Evolutionary conservation across 148 eudicot species (phyloP).

Genomic region (Linanthus parryae): DNA sequence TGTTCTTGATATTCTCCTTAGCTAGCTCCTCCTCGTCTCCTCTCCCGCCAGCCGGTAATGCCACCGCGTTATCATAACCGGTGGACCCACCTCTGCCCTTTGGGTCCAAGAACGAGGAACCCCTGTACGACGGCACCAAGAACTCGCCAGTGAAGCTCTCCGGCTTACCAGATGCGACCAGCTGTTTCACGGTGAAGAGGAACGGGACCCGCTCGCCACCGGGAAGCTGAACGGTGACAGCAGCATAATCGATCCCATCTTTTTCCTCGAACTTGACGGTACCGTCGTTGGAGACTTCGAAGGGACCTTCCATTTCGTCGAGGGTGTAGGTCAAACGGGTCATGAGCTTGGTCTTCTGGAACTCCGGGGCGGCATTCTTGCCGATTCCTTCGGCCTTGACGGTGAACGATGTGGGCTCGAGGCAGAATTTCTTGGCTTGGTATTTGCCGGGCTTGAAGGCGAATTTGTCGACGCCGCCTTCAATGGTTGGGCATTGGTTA

Average conservation of each 20-base stretch:
- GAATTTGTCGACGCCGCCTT: conserved; percentile 57
- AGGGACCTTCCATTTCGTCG: conserved; percentile 96
- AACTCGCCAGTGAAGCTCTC: conserved; percentile 72
- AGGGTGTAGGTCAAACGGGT: conserved; percentile 96
- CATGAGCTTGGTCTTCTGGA: conserved; percentile 98
- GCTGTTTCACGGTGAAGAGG: conserved; percentile 86
- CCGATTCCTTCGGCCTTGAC: conserved; percentile 81
- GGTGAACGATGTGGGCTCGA: conserved; percentile 90
- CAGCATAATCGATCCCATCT: conserved; percentile 97
- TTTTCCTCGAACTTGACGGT: conserved; percentile 89
- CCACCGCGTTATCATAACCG: conserved; percentile 94
- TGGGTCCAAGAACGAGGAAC: conserved; percentile 97
- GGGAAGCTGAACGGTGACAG: conserved; percentile 95
- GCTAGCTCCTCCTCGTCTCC: conserved; percentile 95
- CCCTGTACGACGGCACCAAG: conserved; percentile 95
- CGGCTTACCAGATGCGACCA: conserved; percentile 91
- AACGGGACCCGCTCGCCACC: conserved; percentile 99
- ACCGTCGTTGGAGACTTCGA: conserved; percentile 77
- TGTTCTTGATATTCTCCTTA: conserved; percentile 88
- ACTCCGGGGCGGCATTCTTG: conserved; percentile 82
- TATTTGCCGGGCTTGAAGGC: conserved; percentile 92
- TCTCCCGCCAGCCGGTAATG: conserved; percentile 98
- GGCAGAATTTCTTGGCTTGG: conserved; percentile 83
- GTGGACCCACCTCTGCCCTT: conserved; percentile 98
- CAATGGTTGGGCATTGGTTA: conserved; percentile 94